These are phyloP conservation scores for Gnomoniopsis smithogilvyi DNA, from an alignment of 2,329 filamentous ascomycete species.

Conservation along the genomic window DNA sequence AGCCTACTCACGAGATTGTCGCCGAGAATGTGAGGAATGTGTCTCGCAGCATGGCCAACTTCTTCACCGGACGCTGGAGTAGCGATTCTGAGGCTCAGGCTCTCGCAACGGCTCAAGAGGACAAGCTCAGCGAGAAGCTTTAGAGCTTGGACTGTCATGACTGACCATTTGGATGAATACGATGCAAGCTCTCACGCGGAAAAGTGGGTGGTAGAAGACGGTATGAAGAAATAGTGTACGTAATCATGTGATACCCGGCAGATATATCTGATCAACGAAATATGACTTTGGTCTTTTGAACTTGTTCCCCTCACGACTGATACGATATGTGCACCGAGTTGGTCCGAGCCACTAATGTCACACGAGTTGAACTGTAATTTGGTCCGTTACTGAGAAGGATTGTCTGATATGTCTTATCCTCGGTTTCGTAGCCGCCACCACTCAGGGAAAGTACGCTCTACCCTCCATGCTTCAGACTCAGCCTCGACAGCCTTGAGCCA, in stretches of 20 bases:
- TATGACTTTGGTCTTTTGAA: background rate
- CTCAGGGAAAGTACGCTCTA: slow-evolving; percentile 16
- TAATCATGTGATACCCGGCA: background rate
- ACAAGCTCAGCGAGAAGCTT: slow-evolving; percentile 16
- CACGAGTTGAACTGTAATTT: too few relatives aligned
- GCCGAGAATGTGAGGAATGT: slow-evolving; percentile 49
- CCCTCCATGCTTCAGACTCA: slow-evolving; percentile 35
- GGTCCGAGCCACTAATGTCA: too few relatives aligned
- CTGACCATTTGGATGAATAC: too few relatives aligned
- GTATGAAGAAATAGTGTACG: background rate
- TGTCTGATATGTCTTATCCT: background rate
- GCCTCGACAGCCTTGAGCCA: slow-evolving; percentile 28
- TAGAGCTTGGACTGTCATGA: background rate
- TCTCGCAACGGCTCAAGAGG: slow-evolving; percentile 4
- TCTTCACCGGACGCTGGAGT: slow-evolving; percentile 15
- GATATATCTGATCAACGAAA: background rate
- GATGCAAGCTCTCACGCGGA: too few relatives aligned
- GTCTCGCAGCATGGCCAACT: slow-evolving; percentile 10
- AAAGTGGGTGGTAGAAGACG: background rate
- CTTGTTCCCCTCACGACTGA: background rate
- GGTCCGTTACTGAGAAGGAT: too few relatives aligned
- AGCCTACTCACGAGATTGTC: slow-evolving; percentile 61
- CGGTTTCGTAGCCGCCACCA: background rate
- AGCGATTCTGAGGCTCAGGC: slow-evolving; percentile 5
- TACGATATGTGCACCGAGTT: too few relatives aligned